Conservation (phyloP, 306 rosid genomes). For the Gastrolobium bilobum region DNA sequence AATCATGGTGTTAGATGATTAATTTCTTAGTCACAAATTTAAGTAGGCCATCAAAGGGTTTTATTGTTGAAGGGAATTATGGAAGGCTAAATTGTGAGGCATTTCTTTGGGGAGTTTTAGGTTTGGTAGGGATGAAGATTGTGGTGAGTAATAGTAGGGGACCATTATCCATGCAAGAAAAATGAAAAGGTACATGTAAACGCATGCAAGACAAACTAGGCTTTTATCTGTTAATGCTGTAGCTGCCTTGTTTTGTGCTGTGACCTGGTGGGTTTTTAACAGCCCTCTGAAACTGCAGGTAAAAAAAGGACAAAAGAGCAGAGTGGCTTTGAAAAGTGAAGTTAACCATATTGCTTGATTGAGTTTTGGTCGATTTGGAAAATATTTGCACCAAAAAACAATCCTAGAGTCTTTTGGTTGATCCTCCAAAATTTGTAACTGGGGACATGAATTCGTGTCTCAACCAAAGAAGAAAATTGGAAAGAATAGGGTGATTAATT, state of each 20-base stretch:
- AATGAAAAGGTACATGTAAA: conserved; percentile 46
- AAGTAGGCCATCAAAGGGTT: conserved; percentile 10
- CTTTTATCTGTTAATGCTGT: conserved; percentile 47
- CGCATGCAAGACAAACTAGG: conserved; percentile 63
- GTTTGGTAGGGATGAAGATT: neutral
- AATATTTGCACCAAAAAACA: neutral
- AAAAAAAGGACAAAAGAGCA: conserved; percentile 41
- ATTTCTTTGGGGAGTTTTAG: neutral
- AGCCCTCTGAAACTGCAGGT: conserved; percentile 42
- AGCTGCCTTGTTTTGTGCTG: conserved; percentile 42
- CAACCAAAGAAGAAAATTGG: neutral
- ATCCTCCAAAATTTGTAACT: conserved; percentile 21
- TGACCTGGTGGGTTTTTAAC: conserved; percentile 43
- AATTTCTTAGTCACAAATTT: neutral
- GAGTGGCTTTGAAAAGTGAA: conserved; percentile 33
- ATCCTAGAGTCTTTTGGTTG: neutral
- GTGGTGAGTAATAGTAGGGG: conserved; percentile 44
- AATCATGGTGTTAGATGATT: neutral
- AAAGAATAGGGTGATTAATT: no score
- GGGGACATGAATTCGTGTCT: neutral
- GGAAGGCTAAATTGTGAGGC: neutral
- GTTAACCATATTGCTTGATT: conserved; percentile 33
- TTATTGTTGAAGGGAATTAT: conserved; percentile 40
- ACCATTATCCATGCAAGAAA: conserved; percentile 57
- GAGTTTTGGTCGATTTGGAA: conserved; percentile 23